Evolutionary conservation across 2,329 filamentous ascomycete species (phyloP).

Genomic region (Colletotrichum orbiculare): DNA sequence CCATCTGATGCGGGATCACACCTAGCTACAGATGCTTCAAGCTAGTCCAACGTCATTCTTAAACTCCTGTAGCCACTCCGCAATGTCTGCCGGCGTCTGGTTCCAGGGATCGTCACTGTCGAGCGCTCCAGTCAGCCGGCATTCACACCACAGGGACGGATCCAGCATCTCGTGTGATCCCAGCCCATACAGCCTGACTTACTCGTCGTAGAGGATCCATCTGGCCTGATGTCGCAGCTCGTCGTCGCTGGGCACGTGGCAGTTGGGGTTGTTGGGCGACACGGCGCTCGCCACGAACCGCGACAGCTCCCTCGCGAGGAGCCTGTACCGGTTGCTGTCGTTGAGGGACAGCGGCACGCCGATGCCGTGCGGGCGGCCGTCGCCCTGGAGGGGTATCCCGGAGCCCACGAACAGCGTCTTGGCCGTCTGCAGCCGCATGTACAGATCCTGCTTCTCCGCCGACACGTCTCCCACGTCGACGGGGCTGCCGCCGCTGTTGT

Average conservation of each 20-base stretch:
- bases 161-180: too few relatives aligned
- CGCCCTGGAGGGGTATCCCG: neutral
- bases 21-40: neutral
- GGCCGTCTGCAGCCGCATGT: constrained; percentile 13
- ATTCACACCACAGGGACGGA: too few relatives aligned
- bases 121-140: too few relatives aligned
- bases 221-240: constrained; percentile 49
- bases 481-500: too few relatives aligned
- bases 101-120: constrained; percentile 35
- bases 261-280: constrained; percentile 45
- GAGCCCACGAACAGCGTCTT: constrained; percentile 22
- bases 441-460: constrained; percentile 3
- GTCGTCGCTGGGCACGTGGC: constrained; percentile 47
- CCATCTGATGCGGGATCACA: too few relatives aligned
- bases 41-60: constrained; percentile 24
- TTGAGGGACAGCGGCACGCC: constrained; percentile 38
- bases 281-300: constrained; percentile 43
- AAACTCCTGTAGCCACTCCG: constrained; percentile 29
- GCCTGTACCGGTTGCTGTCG: constrained; percentile 42
- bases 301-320: constrained; percentile 39
- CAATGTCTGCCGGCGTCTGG: constrained; percentile 32
- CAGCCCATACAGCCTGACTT: too few relatives aligned
- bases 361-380: constrained; percentile 4
- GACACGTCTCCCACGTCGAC: too few relatives aligned
- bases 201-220: constrained; percentile 45